Evolutionary conservation across 257 asterid species (phyloP).

Genomic region (Solanum clarkiae): DNA sequence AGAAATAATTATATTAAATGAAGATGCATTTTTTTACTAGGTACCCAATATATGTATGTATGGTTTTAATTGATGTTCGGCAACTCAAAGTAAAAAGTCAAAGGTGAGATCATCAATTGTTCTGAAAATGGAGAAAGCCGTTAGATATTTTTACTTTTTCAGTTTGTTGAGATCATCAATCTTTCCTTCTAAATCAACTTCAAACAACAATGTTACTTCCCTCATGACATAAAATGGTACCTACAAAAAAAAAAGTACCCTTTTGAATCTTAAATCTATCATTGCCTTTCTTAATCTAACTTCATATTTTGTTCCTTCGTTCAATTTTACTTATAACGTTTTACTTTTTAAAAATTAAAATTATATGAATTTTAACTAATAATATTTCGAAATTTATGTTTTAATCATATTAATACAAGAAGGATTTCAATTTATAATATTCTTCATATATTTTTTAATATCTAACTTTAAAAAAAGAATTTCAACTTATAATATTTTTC

Average conservation of each 20-base stretch:
- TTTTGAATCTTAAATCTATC: neutral
- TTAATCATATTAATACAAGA: no score
- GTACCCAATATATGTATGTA: neutral
- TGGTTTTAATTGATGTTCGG: neutral
- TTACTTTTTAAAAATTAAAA: no score
- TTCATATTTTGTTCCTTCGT: neutral
- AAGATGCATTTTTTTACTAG: no score
- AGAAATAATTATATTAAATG: no score
- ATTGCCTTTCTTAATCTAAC: slow-evolving; percentile 20
- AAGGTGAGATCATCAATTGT: neutral
- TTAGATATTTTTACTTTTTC: neutral
- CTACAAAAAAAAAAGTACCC: neutral
- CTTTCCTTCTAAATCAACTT: neutral
- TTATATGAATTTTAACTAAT: no score
- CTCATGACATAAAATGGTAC: neutral
- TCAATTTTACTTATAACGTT: no score
- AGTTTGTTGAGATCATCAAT: neutral
- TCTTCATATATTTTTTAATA: no score
- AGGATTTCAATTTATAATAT: no score
- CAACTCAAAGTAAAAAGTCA: neutral
- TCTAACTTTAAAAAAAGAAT: no score
- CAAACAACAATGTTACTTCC: neutral
- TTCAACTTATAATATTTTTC: no score
- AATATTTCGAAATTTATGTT: no score
- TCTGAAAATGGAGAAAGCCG: neutral